Evolutionary conservation across 805 yeast genomes (phyloP).

Genomic region (Candida verbasci): DNA sequence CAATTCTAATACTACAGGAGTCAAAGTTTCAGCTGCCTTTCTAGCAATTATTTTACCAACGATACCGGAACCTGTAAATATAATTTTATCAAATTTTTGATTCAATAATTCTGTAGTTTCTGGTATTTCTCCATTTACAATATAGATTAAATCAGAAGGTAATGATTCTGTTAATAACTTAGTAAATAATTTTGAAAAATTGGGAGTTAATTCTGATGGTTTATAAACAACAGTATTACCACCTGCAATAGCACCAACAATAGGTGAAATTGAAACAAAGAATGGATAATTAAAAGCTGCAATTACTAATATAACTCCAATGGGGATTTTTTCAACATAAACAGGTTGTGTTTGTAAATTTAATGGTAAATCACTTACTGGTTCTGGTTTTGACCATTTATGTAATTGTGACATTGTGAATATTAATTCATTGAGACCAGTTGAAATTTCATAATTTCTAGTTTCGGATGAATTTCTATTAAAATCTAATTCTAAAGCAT

Average conservation of each 20-base stretch:
- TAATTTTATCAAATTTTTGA: constrained; percentile 71
- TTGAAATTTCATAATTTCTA: constrained; percentile 50
- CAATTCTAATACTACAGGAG: constrained; percentile 77
- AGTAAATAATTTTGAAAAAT: constrained; percentile 54
- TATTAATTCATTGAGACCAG: constrained; percentile 50
- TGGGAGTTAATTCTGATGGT: constrained; percentile 70
- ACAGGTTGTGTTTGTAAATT: constrained; percentile 25
- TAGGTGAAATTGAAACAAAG: constrained; percentile 55
- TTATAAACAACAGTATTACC: constrained; percentile 80
- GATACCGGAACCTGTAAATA: constrained; percentile 75
- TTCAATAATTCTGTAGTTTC: constrained; percentile 58
- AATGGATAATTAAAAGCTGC: constrained; percentile 83
- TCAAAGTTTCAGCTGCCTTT: constrained; percentile 80
- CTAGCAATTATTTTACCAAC: constrained; percentile 76
- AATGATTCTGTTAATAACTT: constrained; percentile 48
- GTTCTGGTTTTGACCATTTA: constrained; percentile 55
- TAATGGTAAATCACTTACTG: constrained; percentile 33
- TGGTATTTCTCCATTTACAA: constrained; percentile 69
- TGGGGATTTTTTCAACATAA: constrained; percentile 35
- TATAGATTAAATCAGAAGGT: constrained; percentile 52
- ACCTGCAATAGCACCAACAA: constrained; percentile 77
- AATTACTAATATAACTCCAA: constrained; percentile 70
- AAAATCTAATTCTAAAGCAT: constrained; percentile 64
- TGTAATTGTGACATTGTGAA: constrained; percentile 56
- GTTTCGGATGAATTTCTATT: constrained; percentile 64